Percentiles rank a stretch among this genome's conserved stretches.
Conservation (phyloP, 495 filamentous ascomycete genomes). For the Penicillium crystallinum region DNA sequence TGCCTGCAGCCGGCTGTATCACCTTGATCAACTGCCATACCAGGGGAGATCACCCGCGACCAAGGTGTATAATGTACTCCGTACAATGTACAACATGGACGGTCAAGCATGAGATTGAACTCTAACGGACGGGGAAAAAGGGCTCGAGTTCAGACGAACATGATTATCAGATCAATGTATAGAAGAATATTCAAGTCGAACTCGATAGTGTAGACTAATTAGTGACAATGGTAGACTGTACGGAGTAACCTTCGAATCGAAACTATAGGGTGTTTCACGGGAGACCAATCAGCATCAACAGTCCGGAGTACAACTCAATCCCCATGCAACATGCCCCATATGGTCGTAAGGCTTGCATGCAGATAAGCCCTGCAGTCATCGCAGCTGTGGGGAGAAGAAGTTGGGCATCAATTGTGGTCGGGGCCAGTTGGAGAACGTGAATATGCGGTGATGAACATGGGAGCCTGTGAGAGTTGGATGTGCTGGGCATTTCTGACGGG, state of each 20-base stretch:
- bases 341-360: slow-evolving; percentile 5
- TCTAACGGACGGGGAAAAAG: too few relatives aligned
- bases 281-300: not conserved
- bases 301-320: not conserved
- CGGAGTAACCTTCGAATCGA: too few relatives aligned
- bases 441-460: not conserved
- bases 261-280: too few relatives aligned
- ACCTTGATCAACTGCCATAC: not conserved
- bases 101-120: too few relatives aligned
- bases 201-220: too few relatives aligned
- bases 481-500: not conserved
- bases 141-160: too few relatives aligned
- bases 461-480: not conserved
- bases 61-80: too few relatives aligned
- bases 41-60: not conserved
- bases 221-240: too few relatives aligned
- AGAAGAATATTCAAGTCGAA: too few relatives aligned
- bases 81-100: too few relatives aligned
- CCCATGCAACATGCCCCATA: not conserved
- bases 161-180: too few relatives aligned
- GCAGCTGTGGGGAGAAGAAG: not conserved
- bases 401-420: slow-evolving; percentile 10
- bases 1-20: not conserved
- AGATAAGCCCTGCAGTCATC: slow-evolving; percentile 1
- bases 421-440: not conserved